Evolutionary conservation across 768 basidiomycete genomes (phyloP).

Genomic region (Naematelia aurantialba): DNA sequence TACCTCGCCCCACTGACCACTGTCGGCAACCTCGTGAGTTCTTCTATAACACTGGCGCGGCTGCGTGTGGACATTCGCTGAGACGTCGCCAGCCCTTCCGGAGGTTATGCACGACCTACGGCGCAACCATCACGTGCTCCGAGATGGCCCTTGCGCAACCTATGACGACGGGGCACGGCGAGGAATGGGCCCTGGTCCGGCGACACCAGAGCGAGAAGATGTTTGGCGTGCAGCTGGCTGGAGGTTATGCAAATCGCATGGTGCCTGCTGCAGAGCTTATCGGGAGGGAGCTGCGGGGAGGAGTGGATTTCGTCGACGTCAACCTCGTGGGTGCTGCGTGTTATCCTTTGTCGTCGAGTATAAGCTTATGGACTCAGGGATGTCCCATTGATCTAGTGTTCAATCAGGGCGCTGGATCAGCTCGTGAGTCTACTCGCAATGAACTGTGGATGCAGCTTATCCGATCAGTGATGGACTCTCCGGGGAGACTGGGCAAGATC

Average conservation of each 20-base stretch:
- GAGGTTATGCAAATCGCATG: constrained; percentile 74
- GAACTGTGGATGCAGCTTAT: background rate
- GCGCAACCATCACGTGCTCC: constrained; percentile 91
- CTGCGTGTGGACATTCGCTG: no score
- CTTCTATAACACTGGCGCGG: no score
- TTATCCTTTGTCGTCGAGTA: background rate
- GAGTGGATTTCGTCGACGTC: constrained; percentile 85
- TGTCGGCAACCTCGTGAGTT: constrained; percentile 81
- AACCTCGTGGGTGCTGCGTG: constrained; percentile 54
- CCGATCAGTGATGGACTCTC: constrained; percentile 70
- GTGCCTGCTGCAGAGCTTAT: constrained; percentile 76
- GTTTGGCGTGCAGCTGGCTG: constrained; percentile 91
- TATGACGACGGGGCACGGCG: constrained; percentile 78
- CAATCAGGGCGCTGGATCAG: constrained; percentile 82
- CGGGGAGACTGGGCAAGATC: constrained; percentile 77
- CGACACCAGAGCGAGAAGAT: constrained; percentile 78
- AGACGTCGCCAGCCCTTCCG: constrained; percentile 94
- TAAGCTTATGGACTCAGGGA: constrained; percentile 55
- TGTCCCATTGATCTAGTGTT: constrained; percentile 98
- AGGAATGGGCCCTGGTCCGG: constrained; percentile 91
- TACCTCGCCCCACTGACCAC: constrained; percentile 87
- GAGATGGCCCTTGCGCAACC: constrained; percentile 96
- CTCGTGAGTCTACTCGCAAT: constrained; percentile 58
- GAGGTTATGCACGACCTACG: constrained; percentile 75
- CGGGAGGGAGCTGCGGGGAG: constrained; percentile 61